Conservation (phyloP, 148 eudicot species). For the Vaccinium vitisidaea region DNA sequence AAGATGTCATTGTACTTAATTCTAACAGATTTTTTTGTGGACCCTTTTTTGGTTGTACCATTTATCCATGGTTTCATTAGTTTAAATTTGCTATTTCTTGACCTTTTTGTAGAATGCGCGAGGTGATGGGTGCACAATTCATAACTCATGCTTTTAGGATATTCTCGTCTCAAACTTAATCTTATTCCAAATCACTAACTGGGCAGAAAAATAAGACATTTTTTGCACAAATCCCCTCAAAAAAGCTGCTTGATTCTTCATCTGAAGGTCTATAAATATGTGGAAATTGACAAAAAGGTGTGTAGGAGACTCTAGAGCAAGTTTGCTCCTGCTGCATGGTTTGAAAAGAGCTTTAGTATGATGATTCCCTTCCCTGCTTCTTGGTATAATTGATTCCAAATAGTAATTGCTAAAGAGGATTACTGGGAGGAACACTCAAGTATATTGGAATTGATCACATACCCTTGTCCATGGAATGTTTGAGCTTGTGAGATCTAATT, state of each 20-base stretch:
- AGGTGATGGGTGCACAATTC: background rate
- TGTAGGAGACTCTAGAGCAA: background rate
- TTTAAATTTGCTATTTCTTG: background rate
- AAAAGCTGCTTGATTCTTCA: background rate
- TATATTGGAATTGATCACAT: background rate
- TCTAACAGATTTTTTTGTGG: background rate
- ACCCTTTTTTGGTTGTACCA: background rate
- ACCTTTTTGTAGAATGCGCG: background rate
- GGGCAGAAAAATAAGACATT: background rate
- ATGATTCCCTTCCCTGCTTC: background rate
- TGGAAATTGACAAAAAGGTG: background rate
- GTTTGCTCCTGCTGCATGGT: background rate
- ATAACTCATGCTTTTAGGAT: background rate
- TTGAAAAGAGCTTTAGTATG: background rate
- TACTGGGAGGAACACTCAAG: background rate
- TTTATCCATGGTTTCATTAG: background rate
- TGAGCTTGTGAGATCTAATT: background rate
- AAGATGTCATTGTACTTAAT: background rate
- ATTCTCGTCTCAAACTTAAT: background rate
- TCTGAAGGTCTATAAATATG: background rate
- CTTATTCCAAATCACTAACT: background rate
- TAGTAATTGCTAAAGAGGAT: background rate
- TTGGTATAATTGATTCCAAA: background rate
- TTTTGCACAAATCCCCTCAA: background rate
- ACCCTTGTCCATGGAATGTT: slow-evolving; percentile 3